phyloP scores from a whole-genome alignment of 805 yeast species.

The Metschnikowia sp. region DNA sequence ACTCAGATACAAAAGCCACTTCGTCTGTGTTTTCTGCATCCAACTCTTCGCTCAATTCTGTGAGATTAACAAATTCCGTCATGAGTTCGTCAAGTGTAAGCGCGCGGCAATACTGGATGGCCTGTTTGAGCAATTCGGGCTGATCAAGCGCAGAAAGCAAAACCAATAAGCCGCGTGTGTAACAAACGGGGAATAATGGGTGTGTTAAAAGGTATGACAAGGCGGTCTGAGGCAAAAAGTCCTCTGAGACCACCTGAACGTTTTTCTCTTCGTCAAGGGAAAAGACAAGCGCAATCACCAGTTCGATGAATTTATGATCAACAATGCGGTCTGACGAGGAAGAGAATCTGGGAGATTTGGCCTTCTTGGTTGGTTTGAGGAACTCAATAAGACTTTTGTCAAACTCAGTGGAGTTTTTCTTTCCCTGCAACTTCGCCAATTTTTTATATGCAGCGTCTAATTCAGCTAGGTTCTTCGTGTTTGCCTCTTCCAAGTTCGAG shows the following conservation, averaged over 20 bases:
- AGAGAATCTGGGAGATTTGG: constrained; percentile 22
- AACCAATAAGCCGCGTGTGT: constrained; percentile 52
- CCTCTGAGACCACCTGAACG: constrained; percentile 24
- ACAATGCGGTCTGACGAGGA: constrained; percentile 63
- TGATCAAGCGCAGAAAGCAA: constrained; percentile 40
- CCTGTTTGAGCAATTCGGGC: constrained; percentile 73
- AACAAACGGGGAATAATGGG: constrained; percentile 72
- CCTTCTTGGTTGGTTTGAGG: constrained; percentile 9
- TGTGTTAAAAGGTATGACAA: constrained; percentile 78
- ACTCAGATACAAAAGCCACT: constrained; percentile 13
- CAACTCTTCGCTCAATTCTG: constrained; percentile 20
- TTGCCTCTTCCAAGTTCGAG: constrained; percentile 19
- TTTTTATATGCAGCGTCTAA: constrained; percentile 21
- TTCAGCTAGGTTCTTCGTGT: constrained; percentile 1
- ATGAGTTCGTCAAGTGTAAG: constrained; percentile 63
- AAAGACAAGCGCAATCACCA: constrained; percentile 44
- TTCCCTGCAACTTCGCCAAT: constrained; percentile 4
- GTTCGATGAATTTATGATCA: constrained; percentile 53
- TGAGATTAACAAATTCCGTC: constrained; percentile 48
- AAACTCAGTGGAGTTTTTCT: constrained; percentile 5
- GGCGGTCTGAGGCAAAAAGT: constrained; percentile 52
- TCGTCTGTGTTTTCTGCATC: constrained; percentile 9
- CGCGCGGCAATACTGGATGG: constrained; percentile 74
- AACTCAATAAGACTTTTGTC: constrained; percentile 27
- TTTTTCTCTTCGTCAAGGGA: constrained; percentile 14